Base-by-base conservation (phyloP, 2,329 filamentous ascomycete species). In the Colletotrichum euphorbiae region DNA sequence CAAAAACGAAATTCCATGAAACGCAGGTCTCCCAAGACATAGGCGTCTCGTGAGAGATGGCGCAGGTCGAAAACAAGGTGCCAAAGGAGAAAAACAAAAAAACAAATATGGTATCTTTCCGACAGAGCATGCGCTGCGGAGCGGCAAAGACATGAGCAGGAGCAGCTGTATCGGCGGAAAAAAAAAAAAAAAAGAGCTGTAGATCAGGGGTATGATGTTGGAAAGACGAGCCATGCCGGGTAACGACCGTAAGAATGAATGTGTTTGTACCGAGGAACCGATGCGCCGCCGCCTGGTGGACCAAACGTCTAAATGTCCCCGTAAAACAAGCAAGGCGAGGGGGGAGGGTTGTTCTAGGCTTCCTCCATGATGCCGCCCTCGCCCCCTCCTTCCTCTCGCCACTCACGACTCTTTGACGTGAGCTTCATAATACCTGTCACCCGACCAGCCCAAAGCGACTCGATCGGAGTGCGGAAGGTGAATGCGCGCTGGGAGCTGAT, bases 401-500 rank as follows among this genome's bases (percentile, higher is more conserved):
- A 99, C 73, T 97, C 93, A 52, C 93, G 90, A 74, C 93, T 96
- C 76, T 89, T 89, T 72, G 97, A 92, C 0, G 93, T 93, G 71
- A 98, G 81, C 69, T 88, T 86, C 80, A 91, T 94, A 71, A 98
- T 89, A 24, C 96, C 96, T 13, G 85, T 81, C 19, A 98, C 91
- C 42, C 96, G 89, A 45, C 87, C 87, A 1, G 96, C 94, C 94
- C 95, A 98, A 33, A 98, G 86, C 36, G 89, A 89, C 82, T 99
- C 96, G 6, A 95, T 91, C 0, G 93, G 90, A 2, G 94, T 96
- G 58, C 95, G 90, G 86, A 95, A 98, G 0, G 96, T 98, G 77
- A 95, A 97, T 11, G 92, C 94, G 52, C 96, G 88, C 80, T 99
- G 96, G 6, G 93, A 97, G 75, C 93, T 96, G 73, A 99, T 98